Evolutionary conservation across 164 flowering plant species (phyloP), one percentile per base, ranked within the genome.

Genomic region (Cinnamomum micranthum): DNA sequence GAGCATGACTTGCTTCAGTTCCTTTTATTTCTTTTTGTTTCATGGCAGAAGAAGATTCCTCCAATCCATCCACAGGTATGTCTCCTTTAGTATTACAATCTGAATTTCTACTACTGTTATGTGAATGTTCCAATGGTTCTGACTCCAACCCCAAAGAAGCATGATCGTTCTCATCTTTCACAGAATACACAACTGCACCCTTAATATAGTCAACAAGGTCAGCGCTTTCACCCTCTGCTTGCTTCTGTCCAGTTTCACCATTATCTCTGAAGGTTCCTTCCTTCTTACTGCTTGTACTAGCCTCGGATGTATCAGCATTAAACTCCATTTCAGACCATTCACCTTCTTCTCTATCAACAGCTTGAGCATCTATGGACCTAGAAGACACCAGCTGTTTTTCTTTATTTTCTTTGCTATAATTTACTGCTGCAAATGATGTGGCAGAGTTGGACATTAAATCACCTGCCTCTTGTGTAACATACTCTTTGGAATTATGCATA

Each of bases 241-340:
- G 83, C 63, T 76, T 87, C 69, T 76, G 76, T 59, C 63, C 70
- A 68, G 73, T 74, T 79, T 83, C 80, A 68, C 52, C 80, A 71
- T 59, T 47, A 31, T 73, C 70, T 58, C 27, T 59, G 47, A 47
- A 60, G 20, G 79, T 41, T 73, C 72, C 79, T 25, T 84, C 88
- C 27, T 74, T 77, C 72, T 68, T 69, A 79, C 47, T 78, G 12
- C 28, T 64, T 64, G 10, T 25, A 24, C 22, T 24, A 10, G 15
- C 23, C 67, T 24, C 23, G 70, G 71, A 6, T 69, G 70, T 82
- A 80, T 85, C 86, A 52, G 73, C 81, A 68, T 80, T 79, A 22
- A 82, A 85, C 77, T 90, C 97, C 50, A 76, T 88, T 79, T 90
- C 97, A 74, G 97, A 90, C 97, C 95, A 92, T 79, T 95, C 98